A percentile compares a stretch with the other conserved stretches of the same genome.
These are phyloP conservation scores for Populus tremula DNA, from an alignment of 345 rosid species.

Conservation along the genomic window DNA sequence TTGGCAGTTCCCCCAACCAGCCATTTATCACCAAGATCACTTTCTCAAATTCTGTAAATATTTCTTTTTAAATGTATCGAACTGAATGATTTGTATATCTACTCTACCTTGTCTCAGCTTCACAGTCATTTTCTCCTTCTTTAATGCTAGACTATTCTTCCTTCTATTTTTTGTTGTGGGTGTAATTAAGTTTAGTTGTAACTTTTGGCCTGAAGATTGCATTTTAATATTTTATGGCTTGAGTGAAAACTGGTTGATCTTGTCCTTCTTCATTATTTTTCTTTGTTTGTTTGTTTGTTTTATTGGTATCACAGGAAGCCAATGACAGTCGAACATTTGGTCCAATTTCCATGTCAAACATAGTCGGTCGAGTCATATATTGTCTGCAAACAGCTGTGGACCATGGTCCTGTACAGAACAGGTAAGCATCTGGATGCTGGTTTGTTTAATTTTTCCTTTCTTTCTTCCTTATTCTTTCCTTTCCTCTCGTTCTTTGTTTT, in stretches of 20 bases:
- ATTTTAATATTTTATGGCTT: neutral
- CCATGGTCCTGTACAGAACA: constrained; percentile 90
- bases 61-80: neutral
- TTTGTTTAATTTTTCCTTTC: neutral
- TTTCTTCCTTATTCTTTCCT: too few relatives aligned
- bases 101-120: neutral
- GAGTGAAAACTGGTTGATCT: constrained; percentile 1
- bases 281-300: constrained; percentile 5
- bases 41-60: neutral
- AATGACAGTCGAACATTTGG: constrained; percentile 86
- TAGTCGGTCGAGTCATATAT: constrained; percentile 82
- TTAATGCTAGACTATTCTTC: neutral
- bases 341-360: constrained; percentile 67
- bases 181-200: neutral
- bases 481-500: too few relatives aligned
- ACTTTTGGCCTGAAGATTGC: neutral
- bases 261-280: neutral
- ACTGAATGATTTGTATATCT: neutral
- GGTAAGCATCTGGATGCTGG: constrained; percentile 37
- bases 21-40: neutral
- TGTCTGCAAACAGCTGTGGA: constrained; percentile 79
- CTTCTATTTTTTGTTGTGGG: neutral
- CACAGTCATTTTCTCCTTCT: neutral
- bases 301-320: constrained; percentile 58
- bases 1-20: neutral